Evolutionary conservation across 2,329 filamentous ascomycete species (phyloP).

Genomic region (Aureobasidium vineae): DNA sequence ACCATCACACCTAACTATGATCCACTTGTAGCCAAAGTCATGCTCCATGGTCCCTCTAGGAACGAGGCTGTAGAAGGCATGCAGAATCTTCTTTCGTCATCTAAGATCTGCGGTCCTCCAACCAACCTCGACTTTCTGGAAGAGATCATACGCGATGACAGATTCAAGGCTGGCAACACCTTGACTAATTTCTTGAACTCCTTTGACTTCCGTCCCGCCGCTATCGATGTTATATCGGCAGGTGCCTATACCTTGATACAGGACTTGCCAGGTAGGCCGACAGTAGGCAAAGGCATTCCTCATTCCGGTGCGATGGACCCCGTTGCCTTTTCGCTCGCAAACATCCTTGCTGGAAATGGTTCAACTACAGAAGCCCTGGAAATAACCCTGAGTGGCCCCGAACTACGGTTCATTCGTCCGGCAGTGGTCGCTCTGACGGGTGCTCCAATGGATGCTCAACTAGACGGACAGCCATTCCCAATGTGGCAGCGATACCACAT

Average conservation of each 20-base stretch:
- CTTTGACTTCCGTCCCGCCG: slow-evolving; percentile 52
- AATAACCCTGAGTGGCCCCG: slow-evolving; percentile 60
- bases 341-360: slow-evolving; percentile 59
- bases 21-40: slow-evolving; percentile 58
- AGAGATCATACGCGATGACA: slow-evolving; percentile 48
- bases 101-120: slow-evolving; percentile 53
- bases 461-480: slow-evolving; percentile 52
- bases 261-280: slow-evolving; percentile 58
- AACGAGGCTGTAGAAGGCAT: slow-evolving; percentile 48
- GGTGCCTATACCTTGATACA: slow-evolving; percentile 60
- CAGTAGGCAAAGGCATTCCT: slow-evolving; percentile 58
- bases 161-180: slow-evolving; percentile 53
- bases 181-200: slow-evolving; percentile 56
- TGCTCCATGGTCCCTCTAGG: slow-evolving; percentile 51
- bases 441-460: slow-evolving; percentile 51
- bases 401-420: slow-evolving; percentile 55
- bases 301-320: slow-evolving; percentile 62
- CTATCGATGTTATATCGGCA: slow-evolving; percentile 56
- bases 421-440: slow-evolving; percentile 59
- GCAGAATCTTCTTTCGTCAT: slow-evolving; percentile 45
- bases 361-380: slow-evolving; percentile 55
- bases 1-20: slow-evolving; percentile 59
- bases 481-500: slow-evolving; percentile 58
- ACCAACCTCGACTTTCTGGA: slow-evolving; percentile 59
- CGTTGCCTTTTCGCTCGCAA: slow-evolving; percentile 58